Evolutionary conservation across 2,329 filamentous ascomycete species (phyloP), one percentile per base, ranked within the genome.

Genomic region (Ilyonectria destructans): DNA sequence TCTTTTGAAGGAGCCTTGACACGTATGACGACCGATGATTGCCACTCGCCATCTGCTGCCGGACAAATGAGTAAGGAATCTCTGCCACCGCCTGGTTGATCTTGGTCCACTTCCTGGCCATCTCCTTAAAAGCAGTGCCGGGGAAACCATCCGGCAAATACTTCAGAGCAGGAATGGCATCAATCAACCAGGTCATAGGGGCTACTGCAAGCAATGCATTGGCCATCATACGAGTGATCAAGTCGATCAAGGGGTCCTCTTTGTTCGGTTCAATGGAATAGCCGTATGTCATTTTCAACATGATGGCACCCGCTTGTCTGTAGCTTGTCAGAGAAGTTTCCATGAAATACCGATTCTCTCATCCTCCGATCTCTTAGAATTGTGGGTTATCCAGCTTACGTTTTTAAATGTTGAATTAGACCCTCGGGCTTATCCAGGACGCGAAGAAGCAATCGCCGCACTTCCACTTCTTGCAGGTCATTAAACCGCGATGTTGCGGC

Each of bases 61-160:
- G 58, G 2, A 76, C 77, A 9, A 79, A 79, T 0, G 31, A 1
- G 29, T 75, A 79, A 0, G 78, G 78, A 0, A 70, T 54, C 2
- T 78, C 21, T 0, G 58, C 15, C 7, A 12, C 61, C 63, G 23
- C 65, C 56, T 19, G 57, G 45, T 31, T 69, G 0, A 68, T 56
- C 13, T 58, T 58, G 2, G 67, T 71, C 74, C 77, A 78, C 7
- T 67, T 56, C 10, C 62, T 54, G 0, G 75, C 78, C 2, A 15
- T 56, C 8, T 46, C 9, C 2, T 79, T 74, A 23, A 80, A 81
- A 0, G 60, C 58, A 2, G 69, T 55, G 1, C 78, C 78, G 0
- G 78, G 79, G 10, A 78, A 59, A 3, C 59, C 43, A 1, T 69
- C 73, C 0, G 79, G 79, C 1, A 80, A 31, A 17, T 77, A 56